Percentiles rank a stretch among this genome's conserved stretches.
phyloP scores from a whole-genome alignment of 1,284 basidiomycete species.

The Apiotrichum porosum region DNA sequence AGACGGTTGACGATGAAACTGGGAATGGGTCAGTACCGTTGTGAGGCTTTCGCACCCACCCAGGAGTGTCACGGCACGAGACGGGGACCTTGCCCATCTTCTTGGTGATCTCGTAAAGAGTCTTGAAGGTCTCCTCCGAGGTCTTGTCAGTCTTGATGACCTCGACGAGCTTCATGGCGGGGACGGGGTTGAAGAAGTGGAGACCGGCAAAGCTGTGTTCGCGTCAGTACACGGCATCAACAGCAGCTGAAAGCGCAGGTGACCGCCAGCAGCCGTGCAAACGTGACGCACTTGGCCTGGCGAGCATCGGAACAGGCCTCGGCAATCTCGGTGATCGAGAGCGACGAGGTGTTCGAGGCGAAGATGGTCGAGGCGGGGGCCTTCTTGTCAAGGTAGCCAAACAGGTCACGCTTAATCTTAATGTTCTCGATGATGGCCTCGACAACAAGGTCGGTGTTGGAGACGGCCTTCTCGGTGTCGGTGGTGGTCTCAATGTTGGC shows the following conservation, averaged over 20 bases:
- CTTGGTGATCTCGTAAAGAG: conserved; percentile 52
- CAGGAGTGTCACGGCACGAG: conserved; percentile 55
- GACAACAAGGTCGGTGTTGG: conserved; percentile 54
- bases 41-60: conserved; percentile 24
- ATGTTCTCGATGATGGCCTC: conserved; percentile 59
- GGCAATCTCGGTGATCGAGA: conserved; percentile 55
- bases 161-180: conserved; percentile 58
- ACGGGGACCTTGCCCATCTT: conserved; percentile 56
- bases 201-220: conserved; percentile 54
- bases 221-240: neutral
- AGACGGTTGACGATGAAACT: conserved; percentile 57
- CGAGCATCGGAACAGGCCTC: conserved; percentile 42
- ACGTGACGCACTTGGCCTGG: conserved; percentile 45
- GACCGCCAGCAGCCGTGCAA: neutral
- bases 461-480: conserved; percentile 52
- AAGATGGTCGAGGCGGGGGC: conserved; percentile 50
- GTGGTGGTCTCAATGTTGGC: conserved; percentile 53
- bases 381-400: conserved; percentile 53
- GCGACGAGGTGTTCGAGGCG: conserved; percentile 56
- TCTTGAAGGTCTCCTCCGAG: conserved; percentile 50
- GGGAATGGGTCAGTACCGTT: conserved; percentile 47
- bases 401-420: conserved; percentile 56
- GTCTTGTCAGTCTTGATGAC: conserved; percentile 54
- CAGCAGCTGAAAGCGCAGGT: too few species aligned
- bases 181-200: conserved; percentile 55